phyloP scores from a whole-genome alignment of 352 stramenopile genomes.

The Globisporangium okanoganense region DNA sequence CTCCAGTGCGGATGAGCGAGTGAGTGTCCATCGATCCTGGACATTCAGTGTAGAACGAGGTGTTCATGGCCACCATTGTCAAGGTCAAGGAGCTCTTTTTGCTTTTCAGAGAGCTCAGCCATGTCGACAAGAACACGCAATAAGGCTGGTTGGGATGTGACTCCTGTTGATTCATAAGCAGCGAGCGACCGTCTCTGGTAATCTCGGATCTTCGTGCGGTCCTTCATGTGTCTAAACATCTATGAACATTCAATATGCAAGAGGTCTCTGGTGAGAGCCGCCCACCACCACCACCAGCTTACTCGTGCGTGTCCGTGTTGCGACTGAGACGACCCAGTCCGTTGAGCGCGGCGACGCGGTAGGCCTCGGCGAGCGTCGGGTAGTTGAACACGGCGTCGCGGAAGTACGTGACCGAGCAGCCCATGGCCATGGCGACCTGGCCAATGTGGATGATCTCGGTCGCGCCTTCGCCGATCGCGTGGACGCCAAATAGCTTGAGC shows the following conservation, averaged over 20 bases:
- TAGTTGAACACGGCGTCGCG: slow-evolving; percentile 91
- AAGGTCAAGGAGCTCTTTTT: not conserved
- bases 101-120: not conserved
- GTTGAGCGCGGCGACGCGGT: slow-evolving; percentile 85
- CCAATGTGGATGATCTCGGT: slow-evolving; percentile 92
- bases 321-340: slow-evolving; percentile 83
- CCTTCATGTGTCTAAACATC: slow-evolving; percentile 16
- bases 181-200: not conserved
- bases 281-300: slow-evolving; percentile 6
- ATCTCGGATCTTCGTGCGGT: not conserved
- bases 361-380: slow-evolving; percentile 88
- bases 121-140: not conserved
- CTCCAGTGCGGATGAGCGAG: slow-evolving; percentile 16
- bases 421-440: slow-evolving; percentile 86
- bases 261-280: too few species aligned
- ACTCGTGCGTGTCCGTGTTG: slow-evolving; percentile 62
- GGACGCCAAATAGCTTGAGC: slow-evolving; percentile 82
- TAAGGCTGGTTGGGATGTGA: not conserved
- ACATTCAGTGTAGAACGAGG: not conserved
- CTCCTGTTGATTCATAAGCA: not conserved
- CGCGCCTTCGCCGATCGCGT: slow-evolving; percentile 86
- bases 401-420: slow-evolving; percentile 84
- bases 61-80: not conserved
- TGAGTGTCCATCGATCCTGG: not conserved
- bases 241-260: slow-evolving; percentile 12